A percentile compares a stretch with the other conserved stretches of the same genome.
Evolutionary conservation across 257 asterid genomes (phyloP).

Genomic region (Asclepias syriaca): DNA sequence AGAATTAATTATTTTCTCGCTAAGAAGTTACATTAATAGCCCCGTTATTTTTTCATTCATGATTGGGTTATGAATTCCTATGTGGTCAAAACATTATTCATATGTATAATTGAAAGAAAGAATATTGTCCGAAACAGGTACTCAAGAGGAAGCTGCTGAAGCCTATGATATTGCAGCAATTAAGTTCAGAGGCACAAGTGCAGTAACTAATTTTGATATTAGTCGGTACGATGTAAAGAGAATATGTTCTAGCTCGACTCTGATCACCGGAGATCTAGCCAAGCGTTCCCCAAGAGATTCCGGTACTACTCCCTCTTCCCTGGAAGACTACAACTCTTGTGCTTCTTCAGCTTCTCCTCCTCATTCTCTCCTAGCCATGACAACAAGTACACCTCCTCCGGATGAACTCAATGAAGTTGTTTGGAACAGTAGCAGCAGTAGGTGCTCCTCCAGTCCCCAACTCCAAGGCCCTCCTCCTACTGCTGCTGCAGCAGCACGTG

Average conservation of each 20-base stretch:
- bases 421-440: constrained; percentile 31
- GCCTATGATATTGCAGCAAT: constrained; percentile 88
- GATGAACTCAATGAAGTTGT: constrained; percentile 38
- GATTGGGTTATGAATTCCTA: no score
- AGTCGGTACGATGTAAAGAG: constrained; percentile 66
- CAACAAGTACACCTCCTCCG: constrained; percentile 14
- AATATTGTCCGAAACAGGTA: constrained; percentile 32
- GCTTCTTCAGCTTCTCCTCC: constrained; percentile 51
- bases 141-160: constrained; percentile 90
- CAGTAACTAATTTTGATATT: constrained; percentile 77
- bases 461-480: constrained; percentile 16
- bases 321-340: constrained; percentile 41
- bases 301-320: constrained; percentile 13
- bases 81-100: no score
- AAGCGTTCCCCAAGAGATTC: constrained; percentile 53
- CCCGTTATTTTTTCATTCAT: no score
- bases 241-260: constrained; percentile 74
- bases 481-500: background rate
- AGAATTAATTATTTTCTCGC: background rate
- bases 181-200: constrained; percentile 73
- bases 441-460: constrained; percentile 20
- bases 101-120: no score
- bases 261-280: constrained; percentile 63
- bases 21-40: background rate
- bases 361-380: constrained; percentile 29